Evolutionary conservation across 1,139 yeast genomes (phyloP), one percentile per base, ranked within the genome.

Genomic region (Taphrina wiesneri): DNA sequence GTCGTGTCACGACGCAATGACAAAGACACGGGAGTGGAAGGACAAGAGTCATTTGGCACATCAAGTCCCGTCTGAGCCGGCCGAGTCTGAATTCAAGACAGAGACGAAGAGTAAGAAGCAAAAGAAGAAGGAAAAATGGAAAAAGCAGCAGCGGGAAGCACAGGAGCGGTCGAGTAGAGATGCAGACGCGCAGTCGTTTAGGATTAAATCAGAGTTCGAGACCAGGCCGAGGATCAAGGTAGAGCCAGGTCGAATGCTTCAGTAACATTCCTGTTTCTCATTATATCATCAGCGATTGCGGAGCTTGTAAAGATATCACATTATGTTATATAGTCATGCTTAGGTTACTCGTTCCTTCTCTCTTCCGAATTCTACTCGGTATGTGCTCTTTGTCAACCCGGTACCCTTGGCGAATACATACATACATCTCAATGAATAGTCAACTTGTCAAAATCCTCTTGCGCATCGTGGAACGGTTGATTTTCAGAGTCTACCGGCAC

Each of bases 401-500:
- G 34, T 6, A 30, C 11, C 11, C 34, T 30, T 11, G 34, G 34
- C 26, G 43, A 2, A 2, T 39, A 39, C 43, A 19, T 39, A 9
- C 43, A n/a, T 7, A 2, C 21, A 1, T 15, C 28, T 52, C 45
- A 52, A 15, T 46, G 36, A 23, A 60, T 41, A 9, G 64, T 21
- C 43, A 60, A 45, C 51, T 41, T 49, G 57, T 60, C 64, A 25
- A 60, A 60, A 30, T 39, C 39, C 17, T 60, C 64, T 28, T 60
- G 64, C 13, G 64, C 64, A 21, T 60, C 64, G 21, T 26, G 43
- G 43, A 60, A 60, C n/a, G 57, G 39, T 30, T 60, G 64, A 23
- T 60, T 60, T 30, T 60, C 64, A 17, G 57, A 49, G 21, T 60
- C 64, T 26, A 60, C 64, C 6, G 64, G 64, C 6, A 45, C 56